Evolutionary conservation across 2,329 filamentous ascomycete genomes (phyloP).

Genomic region (Penicillium griseofulvum): DNA sequence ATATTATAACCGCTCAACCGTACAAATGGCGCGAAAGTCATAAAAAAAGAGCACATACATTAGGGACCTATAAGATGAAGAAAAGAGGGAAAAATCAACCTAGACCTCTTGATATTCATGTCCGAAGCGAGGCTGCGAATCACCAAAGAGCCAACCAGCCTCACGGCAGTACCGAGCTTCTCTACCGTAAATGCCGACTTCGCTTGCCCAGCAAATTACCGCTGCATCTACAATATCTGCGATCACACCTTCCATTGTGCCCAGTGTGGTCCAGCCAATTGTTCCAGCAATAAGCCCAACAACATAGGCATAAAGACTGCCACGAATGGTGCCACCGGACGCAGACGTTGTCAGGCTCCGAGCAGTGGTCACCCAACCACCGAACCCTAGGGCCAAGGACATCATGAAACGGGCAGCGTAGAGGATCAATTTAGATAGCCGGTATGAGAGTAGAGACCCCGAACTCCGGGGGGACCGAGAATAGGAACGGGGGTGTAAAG

Average conservation of each 20-base stretch:
- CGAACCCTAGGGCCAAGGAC: constrained; percentile 84
- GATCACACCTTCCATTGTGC: constrained; percentile 84
- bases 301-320: constrained; percentile 90
- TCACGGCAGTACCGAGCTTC: constrained; percentile 82
- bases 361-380: constrained; percentile 93
- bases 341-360: constrained; percentile 67
- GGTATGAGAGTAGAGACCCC: constrained; percentile 73
- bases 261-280: constrained; percentile 91
- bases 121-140: constrained; percentile 31
- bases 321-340: constrained; percentile 52
- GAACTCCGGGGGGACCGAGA: constrained; percentile 43
- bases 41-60: background rate
- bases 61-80: background rate
- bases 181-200: constrained; percentile 63
- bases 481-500: constrained; percentile 46
- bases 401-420: constrained; percentile 90
- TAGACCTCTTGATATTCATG: constrained; percentile 20
- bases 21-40: background rate
- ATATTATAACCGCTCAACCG: constrained; percentile 2
- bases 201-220: constrained; percentile 91
- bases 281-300: constrained; percentile 89
- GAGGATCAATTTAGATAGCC: constrained; percentile 84
- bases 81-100: background rate
- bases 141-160: constrained; percentile 83
- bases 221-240: constrained; percentile 84